Evolutionary conservation across 768 basidiomycete genomes (phyloP).

Genomic region (Tricholoma bakamatsutake): DNA sequence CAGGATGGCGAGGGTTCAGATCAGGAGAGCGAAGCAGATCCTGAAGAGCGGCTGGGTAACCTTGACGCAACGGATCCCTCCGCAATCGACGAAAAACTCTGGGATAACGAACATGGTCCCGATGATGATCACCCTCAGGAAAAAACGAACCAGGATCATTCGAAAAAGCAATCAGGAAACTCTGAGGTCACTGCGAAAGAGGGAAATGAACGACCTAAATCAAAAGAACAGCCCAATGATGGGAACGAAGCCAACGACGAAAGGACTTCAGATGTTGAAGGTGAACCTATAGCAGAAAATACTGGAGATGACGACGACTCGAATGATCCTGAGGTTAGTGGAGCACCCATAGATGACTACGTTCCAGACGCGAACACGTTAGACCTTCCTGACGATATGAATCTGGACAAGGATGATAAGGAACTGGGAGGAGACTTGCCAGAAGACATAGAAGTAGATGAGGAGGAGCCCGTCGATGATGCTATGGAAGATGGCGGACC

Average conservation of each 20-base stretch:
- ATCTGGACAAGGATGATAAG: conserved; percentile 44
- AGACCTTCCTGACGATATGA: conserved; percentile 85
- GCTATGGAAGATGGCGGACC: conserved; percentile 26
- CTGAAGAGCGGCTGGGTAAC: conserved; percentile 80
- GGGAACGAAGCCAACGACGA: conserved; percentile 22
- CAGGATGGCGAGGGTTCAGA: conserved; percentile 47
- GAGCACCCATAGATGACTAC: conserved; percentile 69
- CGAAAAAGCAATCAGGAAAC: conserved; percentile 38
- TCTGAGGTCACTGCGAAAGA: conserved; percentile 84
- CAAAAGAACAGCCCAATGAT: conserved; percentile 26
- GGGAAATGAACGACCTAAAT: conserved; percentile 33
- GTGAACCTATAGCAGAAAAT: conserved; percentile 17
- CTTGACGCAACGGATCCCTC: conserved; percentile 79
- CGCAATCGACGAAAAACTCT: conserved; percentile 92
- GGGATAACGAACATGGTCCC: conserved; percentile 78
- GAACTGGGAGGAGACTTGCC: conserved; percentile 26
- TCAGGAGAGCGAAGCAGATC: conserved; percentile 51
- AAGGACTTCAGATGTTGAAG: conserved; percentile 10
- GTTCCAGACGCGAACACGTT: conserved; percentile 77
- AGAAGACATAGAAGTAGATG: conserved; percentile 22
- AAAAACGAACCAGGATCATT: conserved; percentile 57
- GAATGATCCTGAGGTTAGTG: conserved; percentile 42
- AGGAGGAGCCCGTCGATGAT: conserved; percentile 25
- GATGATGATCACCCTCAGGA: conserved; percentile 48
- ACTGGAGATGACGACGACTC: conserved; percentile 35